Base-by-base conservation (phyloP, 129 eudicot genomes). In the Helianthus tuberosus region DNA sequence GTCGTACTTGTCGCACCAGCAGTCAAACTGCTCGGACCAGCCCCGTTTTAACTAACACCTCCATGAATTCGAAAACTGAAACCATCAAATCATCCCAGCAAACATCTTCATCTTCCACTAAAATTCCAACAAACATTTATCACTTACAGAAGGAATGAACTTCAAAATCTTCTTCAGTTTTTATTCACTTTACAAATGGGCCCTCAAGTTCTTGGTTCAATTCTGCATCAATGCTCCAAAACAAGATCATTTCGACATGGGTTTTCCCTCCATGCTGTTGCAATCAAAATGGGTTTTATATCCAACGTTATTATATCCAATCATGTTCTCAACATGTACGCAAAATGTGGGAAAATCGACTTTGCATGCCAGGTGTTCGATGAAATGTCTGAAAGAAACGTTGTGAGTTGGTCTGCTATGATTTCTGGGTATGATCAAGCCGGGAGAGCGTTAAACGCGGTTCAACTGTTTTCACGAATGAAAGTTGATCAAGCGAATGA, bases 331-430 rank as follows among this genome's bases (percentile, higher is more conserved):
- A 91, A 88, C 48, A 79, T 91, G 82, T 91, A 88, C 15, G 90
- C 92, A 1, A 88, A 84, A 67, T 91, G 96, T 75, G 93, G 87
- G 0, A 73, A 48, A 6, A 51, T 83, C 3, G 76, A 77, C 11
- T 60, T 12, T 3, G 92, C 97, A 15, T 83, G 71, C 73, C 74
- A 84, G 29, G 13, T 91, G 83, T 91, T 91, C 11, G 90, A 84
- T 11, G 83, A 83, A 32, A 89, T 91, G 93, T 53, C 90, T 50
- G 71, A 89, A 11, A 81, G 86, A 83, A 92, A 89, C 73, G 64
- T 89, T 32, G 91, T 92, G 16, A 82, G 85, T 15, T 92, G 97
- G 97, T 85, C 96, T 27, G 85, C 93, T 71, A 85, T 89, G 87
- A 80, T 89, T n/a, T 86, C 96, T 13, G 96, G 97, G 49, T 89